Base-by-base conservation (phyloP, 306 rosid species). In the Alnus glutinosa region DNA sequence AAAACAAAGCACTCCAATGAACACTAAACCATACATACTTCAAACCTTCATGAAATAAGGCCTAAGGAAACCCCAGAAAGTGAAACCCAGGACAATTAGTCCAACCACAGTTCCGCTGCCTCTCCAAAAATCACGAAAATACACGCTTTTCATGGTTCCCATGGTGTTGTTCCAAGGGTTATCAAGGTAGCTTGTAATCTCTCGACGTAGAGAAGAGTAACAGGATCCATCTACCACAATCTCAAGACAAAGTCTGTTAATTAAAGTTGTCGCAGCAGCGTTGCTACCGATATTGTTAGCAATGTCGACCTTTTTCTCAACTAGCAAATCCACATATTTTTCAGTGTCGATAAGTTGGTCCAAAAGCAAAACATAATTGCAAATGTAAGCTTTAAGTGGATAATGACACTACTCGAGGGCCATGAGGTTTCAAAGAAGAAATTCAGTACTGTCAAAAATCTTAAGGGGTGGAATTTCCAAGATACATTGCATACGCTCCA, bases 101-200 rank as follows among this genome's bases (percentile, higher is more conserved):
- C 83, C 88, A n/a, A 85, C 34, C 11, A 85, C 0, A 47, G 88
- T 82, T 28, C 79, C 75, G 54, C 81, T 82, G 18, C 76, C 77
- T 1, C 83, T 85, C 81, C 88, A 85, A 13, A 78, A 69, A 71
- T 85, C 81, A 36, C 54, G 74, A 69, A 85, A 82, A 30, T 85
- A 85, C 9, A 79, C 81, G 8, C 69, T 80, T 23, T 28, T 85
- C 39, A 78, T 11, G 1, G 69, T 55, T 2, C 78, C 88, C 71
- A 71, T 55, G 1, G 15, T 2, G 9, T n/a, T 70, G 32, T 81
- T 85, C 81, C 79, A 70, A 4, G 16, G 37, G 4, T 71, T 55
- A 11, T 71, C 70, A 16, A 72, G n/a, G 55, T 61, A 47, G 2
- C 1, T 0, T 32, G 75, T 62, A 18, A 85, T 74, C 0, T 71